phyloP scores from a whole-genome alignment of 1,284 basidiomycete species.

The Mixia osmundae region DNA sequence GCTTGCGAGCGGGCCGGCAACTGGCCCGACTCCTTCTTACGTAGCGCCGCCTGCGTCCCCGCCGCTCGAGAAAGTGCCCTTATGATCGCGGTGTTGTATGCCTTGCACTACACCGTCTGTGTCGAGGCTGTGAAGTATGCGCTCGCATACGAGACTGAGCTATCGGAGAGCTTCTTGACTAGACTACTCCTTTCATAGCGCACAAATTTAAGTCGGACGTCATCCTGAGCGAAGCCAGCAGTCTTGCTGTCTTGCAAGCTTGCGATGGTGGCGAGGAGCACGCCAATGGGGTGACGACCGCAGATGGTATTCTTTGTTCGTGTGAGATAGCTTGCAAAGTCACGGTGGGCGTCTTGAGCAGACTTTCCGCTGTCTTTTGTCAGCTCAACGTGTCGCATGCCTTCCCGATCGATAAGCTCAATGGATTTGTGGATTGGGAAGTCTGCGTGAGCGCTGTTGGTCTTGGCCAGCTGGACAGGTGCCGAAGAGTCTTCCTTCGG shows the following conservation, averaged over 20 bases:
- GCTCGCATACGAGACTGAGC: conserved; percentile 87
- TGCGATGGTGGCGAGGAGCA: conserved; percentile 53
- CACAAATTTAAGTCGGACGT: conserved; percentile 43
- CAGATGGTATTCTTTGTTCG: conserved; percentile 90
- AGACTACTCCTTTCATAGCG: conserved; percentile 76
- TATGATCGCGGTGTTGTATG: too few species aligned
- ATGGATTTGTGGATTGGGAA: conserved; percentile 46
- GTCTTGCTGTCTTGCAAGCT: conserved; percentile 29
- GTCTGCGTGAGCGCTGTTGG: too few species aligned
- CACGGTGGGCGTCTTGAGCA: conserved; percentile 33
- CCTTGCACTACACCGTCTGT: too few species aligned
- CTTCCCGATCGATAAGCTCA: conserved; percentile 46
- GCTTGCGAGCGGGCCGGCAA: too few species aligned
- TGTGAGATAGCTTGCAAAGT: conserved; percentile 50
- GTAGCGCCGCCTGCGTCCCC: too few species aligned
- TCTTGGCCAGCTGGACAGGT: too few species aligned
- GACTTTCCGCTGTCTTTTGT: conserved; percentile 30
- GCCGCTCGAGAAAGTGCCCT: too few species aligned
- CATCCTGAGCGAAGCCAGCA: conserved; percentile 13
- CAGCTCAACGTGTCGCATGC: conserved; percentile 44
- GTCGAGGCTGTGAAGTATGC: conserved; percentile 44
- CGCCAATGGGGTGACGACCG: conserved; percentile 81
- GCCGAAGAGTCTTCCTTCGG: too few species aligned
- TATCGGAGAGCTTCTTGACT: conserved; percentile 43
- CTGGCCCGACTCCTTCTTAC: too few species aligned